Percentiles rank a stretch among this genome's conserved stretches.
These are phyloP conservation scores for Pharnaceum exiguum DNA, from an alignment of 148 eudicot genomes.

Conservation along the genomic window DNA sequence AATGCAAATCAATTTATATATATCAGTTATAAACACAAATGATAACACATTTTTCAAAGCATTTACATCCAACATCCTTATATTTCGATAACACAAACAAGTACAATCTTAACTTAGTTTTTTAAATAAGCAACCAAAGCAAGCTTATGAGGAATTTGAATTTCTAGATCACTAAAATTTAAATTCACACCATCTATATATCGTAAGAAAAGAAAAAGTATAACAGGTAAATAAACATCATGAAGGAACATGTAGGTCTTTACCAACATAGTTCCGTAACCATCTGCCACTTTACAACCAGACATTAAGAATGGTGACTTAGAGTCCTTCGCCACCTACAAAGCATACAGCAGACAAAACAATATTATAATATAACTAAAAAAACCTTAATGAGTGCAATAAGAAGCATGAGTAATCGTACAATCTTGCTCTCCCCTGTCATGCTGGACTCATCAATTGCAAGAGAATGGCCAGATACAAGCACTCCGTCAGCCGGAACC, in stretches of 20 bases:
- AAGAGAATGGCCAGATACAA: slow-evolving; percentile 78
- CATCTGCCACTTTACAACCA: slow-evolving; percentile 97
- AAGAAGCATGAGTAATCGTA: slow-evolving; percentile 22
- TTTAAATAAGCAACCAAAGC: no score
- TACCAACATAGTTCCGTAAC: slow-evolving; percentile 96
- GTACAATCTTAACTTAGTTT: no score
- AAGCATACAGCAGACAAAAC: slow-evolving; percentile 7
- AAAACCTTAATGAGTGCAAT: background rate
- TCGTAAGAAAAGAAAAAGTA: no score
- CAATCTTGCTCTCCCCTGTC: slow-evolving; percentile 98
- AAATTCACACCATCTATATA: no score
- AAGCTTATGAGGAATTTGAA: no score
- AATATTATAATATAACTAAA: slow-evolving; percentile 4
- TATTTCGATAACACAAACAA: no score
- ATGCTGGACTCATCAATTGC: slow-evolving; percentile 96
- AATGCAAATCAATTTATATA: no score
- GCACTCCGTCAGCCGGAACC: slow-evolving; percentile 97
- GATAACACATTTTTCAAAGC: no score
- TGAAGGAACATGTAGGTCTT: background rate
- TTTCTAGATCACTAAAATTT: no score
- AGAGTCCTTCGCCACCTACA: slow-evolving; percentile 59
- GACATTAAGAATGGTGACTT: slow-evolving; percentile 88
- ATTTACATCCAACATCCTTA: no score
- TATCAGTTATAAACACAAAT: no score
- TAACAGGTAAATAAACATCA: background rate